Conservation (phyloP, 768 basidiomycete genomes). For the Lactarius hengduanensis region DNA sequence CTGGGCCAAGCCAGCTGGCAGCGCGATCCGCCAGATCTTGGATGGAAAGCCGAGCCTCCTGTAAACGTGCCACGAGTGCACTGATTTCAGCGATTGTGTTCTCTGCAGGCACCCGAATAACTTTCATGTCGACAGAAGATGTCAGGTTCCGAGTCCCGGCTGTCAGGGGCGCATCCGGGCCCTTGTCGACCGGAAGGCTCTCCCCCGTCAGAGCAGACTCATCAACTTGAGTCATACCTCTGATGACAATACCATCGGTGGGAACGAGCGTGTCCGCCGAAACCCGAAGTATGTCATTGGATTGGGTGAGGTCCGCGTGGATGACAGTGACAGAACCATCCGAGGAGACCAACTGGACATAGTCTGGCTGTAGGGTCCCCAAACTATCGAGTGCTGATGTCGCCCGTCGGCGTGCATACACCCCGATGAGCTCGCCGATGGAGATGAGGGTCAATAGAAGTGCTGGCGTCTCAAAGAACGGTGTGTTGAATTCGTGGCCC, state of each 20-base stretch:
- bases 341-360: conserved; percentile 35
- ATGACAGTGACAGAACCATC: conserved; percentile 28
- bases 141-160: conserved; percentile 42
- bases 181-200: conserved; percentile 40
- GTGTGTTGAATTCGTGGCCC: conserved; percentile 34
- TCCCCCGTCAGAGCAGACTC: conserved; percentile 47
- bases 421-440: conserved; percentile 41
- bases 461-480: conserved; percentile 46
- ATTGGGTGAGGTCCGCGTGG: conserved; percentile 38
- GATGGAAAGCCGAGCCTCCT: conserved; percentile 39
- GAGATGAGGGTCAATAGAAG: conserved; percentile 45
- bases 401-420: conserved; percentile 38
- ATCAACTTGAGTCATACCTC: conserved; percentile 41
- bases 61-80: conserved; percentile 38
- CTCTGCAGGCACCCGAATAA: conserved; percentile 39
- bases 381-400: conserved; percentile 38
- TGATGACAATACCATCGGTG: conserved; percentile 41
- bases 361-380: conserved; percentile 36
- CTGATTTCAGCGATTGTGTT: conserved; percentile 43
- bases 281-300: conserved; percentile 40
- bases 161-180: conserved; percentile 35
- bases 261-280: conserved; percentile 38
- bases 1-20: conserved; percentile 49
- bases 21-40: conserved; percentile 51
- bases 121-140: conserved; percentile 38